These are phyloP conservation scores for Hypoxylon crocopeplum DNA, from an alignment of 495 filamentous ascomycete species.

Conservation along the genomic window DNA sequence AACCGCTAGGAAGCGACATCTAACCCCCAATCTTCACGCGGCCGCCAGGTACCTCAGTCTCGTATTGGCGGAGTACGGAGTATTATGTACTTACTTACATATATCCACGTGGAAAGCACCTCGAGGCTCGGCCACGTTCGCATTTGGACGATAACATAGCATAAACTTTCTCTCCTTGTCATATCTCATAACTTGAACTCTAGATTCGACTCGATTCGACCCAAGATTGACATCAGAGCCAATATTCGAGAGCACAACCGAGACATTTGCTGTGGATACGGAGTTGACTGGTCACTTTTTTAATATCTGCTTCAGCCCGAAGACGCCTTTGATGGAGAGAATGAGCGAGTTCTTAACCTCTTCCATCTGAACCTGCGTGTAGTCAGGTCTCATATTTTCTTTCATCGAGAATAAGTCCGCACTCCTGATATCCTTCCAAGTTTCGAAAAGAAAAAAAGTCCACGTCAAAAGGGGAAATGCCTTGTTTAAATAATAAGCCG, in stretches of 20 bases:
- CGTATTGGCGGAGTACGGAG: constrained; percentile 32
- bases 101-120: too few relatives aligned
- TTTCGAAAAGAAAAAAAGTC: constrained; percentile 26
- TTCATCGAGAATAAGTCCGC: constrained; percentile 33
- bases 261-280: constrained; percentile 29
- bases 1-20: constrained; percentile 11
- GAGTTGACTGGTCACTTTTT: constrained; percentile 34
- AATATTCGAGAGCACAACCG: constrained; percentile 21
- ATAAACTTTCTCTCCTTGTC: constrained; percentile 2
- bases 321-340: constrained; percentile 7
- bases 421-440: constrained; percentile 18
- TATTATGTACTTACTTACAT: constrained; percentile 25
- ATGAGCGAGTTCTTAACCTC: constrained; percentile 1
- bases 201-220: constrained; percentile 4
- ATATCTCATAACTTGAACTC: constrained; percentile 17
- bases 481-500: constrained; percentile 25
- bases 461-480: constrained; percentile 23
- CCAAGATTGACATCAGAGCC: constrained; percentile 4
- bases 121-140: too few relatives aligned
- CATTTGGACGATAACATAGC: too few relatives aligned
- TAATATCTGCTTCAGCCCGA: constrained; percentile 13
- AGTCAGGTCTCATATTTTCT: constrained; percentile 5
- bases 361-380: constrained; percentile 11
- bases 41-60: neutral
- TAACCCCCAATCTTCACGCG: neutral